Base-by-base conservation (phyloP, 169 alveolate species). In the Babesia sp. region DNA sequence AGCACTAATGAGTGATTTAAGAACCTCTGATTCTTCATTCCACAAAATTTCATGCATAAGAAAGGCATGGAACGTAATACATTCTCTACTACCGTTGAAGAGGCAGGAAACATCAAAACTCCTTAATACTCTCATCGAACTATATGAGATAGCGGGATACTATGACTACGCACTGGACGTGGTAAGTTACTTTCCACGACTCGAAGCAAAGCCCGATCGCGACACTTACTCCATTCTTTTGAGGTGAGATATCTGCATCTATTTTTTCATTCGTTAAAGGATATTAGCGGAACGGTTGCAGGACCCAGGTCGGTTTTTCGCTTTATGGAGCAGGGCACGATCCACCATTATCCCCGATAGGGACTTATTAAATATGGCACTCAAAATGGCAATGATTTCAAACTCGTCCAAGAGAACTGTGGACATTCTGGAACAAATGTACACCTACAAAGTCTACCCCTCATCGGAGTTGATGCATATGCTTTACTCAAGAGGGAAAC, bases 161-260 rank as follows among this genome's bases (percentile, higher is more conserved):
- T 63, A 90, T 33, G 93, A 89, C 50, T 90, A 90, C 42, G 94
- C 95, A 0, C 42, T 93, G 41, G 94, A 90, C 50, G 86, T 91
- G 89, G 84, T 91, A 8, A 81, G 83, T 20, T 87, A 89, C 63
- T 91, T 70, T 63, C 51, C 84, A 7, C 55, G 42, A n/a, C 87
- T 93, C 36, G 69, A 74, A 8, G 85, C 74, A 18, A 14, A 39
- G 29, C 90, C 92, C 11, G 73, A 81, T 31, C 24, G 33, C 28
- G 34, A 42, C 39, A 75, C 91, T 24, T 82, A 75, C 72, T 50
- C 50, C 8, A 74, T 82, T 28, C 87, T 86, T 16, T 75, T 86
- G 51, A 82, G 82, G 92, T 85, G 72, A 26, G 75, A 3, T 6
- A 12, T 11, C 3, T 42, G 3, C 33, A 5, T 1, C 3, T 9